A percentile compares a stretch with the other conserved stretches of the same genome.
Evolutionary conservation across 2,329 filamentous ascomycete genomes (phyloP).

Genomic region (Penicillium sp.): DNA sequence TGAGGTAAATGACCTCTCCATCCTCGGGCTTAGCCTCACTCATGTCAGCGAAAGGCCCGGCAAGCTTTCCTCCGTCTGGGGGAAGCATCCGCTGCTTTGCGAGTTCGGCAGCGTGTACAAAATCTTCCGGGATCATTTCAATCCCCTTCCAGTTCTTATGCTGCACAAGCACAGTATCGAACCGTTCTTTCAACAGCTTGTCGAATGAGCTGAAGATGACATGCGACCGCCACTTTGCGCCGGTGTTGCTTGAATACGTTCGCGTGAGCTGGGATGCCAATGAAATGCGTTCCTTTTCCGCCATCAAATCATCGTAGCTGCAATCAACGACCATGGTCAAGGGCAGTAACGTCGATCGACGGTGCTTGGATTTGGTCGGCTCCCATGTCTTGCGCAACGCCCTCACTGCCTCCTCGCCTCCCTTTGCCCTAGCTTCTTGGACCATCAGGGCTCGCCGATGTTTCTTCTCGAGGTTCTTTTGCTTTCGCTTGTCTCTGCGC

Average conservation of each 20-base stretch:
- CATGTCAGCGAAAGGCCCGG: slow-evolving; percentile 51
- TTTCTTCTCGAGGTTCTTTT: slow-evolving; percentile 50
- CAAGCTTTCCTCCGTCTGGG: slow-evolving; percentile 51
- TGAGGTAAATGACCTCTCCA: slow-evolving; percentile 75
- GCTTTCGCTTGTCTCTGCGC: slow-evolving; percentile 54
- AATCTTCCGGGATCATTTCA: slow-evolving; percentile 66
- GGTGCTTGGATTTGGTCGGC: slow-evolving; percentile 22
- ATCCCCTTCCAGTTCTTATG: slow-evolving; percentile 77
- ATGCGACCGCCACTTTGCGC: slow-evolving; percentile 61
- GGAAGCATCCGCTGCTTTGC: slow-evolving; percentile 64
- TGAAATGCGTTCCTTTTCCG: slow-evolving; percentile 75
- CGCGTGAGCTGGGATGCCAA: slow-evolving; percentile 78
- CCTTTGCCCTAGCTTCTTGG: slow-evolving; percentile 29
- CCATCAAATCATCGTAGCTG: slow-evolving; percentile 86
- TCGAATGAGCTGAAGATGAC: slow-evolving; percentile 73
- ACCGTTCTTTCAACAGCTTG: slow-evolving; percentile 67
- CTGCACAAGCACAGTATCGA: slow-evolving; percentile 69
- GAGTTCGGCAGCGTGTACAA: slow-evolving; percentile 59
- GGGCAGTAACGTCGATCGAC: slow-evolving; percentile 56
- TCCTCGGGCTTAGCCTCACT: slow-evolving; percentile 32
- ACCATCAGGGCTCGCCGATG: slow-evolving; percentile 43
- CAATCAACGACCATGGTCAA: slow-evolving; percentile 83
- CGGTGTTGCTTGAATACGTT: slow-evolving; percentile 81
- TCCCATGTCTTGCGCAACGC: slow-evolving; percentile 25
- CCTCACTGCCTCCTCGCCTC: slow-evolving; percentile 23